Evolutionary conservation across 805 yeast species (phyloP).

Genomic region (Saturnispora halmiae): DNA sequence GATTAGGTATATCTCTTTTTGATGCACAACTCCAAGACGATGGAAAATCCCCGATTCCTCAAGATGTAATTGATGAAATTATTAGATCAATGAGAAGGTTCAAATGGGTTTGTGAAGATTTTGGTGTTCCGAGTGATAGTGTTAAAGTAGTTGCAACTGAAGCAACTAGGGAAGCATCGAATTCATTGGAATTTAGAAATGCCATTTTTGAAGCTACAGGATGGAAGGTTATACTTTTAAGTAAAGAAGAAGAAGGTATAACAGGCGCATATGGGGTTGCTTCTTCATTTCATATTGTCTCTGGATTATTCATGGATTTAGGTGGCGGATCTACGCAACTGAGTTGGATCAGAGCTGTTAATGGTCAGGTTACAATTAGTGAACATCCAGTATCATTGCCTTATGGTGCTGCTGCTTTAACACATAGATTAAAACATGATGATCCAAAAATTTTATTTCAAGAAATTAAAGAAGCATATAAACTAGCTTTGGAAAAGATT

Average conservation of each 20-base stretch:
- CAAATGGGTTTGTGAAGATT: conserved; percentile 60
- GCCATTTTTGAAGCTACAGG: conserved; percentile 51
- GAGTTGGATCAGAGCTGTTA: conserved; percentile 55
- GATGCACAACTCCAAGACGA: conserved; percentile 44
- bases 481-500: conserved; percentile 41
- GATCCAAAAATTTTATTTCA: conserved; percentile 38
- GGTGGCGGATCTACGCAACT: conserved; percentile 66
- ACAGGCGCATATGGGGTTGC: conserved; percentile 69
- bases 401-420: conserved; percentile 64
- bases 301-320: conserved; percentile 63
- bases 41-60: conserved; percentile 45
- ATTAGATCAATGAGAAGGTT: conserved; percentile 58
- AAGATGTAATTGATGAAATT: conserved; percentile 49
- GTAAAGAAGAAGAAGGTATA: conserved; percentile 56
- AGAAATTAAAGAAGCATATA: conserved; percentile 46
- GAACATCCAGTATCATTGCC: conserved; percentile 56
- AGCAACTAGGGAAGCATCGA: conserved; percentile 62
- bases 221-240: conserved; percentile 54
- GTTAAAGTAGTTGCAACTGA: conserved; percentile 68
- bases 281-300: conserved; percentile 55
- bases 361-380: conserved; percentile 48
- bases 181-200: conserved; percentile 48
- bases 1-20: conserved; percentile 60
- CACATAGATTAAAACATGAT: conserved; percentile 45
- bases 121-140: conserved; percentile 53